Evolutionary conservation across 176 grass and related monocot species (phyloP).

Genomic region (Aegilops speltoides): DNA sequence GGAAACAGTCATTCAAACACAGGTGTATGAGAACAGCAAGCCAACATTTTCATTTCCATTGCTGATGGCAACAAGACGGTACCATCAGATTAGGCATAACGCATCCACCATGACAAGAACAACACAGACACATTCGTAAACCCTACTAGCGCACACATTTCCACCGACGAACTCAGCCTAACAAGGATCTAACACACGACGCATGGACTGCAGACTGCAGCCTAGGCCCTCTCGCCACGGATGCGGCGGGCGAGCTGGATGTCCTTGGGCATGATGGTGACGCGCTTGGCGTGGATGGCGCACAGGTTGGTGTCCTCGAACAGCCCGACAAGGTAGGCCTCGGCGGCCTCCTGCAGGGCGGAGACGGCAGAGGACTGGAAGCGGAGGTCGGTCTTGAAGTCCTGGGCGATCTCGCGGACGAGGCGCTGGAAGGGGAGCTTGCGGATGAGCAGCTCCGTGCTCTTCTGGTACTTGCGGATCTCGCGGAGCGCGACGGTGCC

Average conservation of each 20-base stretch:
- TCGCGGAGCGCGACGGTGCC: constrained; percentile 67
- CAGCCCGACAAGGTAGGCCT: background rate
- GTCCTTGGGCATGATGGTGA: background rate
- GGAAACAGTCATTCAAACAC: too few species aligned
- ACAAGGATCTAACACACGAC: too few species aligned
- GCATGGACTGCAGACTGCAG: too few species aligned
- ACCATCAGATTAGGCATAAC: too few species aligned
- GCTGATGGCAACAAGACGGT: too few species aligned
- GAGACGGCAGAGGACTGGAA: constrained; percentile 65
- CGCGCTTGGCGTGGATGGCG: background rate
- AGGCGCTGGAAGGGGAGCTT: constrained; percentile 77
- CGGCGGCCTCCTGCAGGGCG: background rate
- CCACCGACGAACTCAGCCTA: background rate
- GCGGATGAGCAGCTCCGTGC: constrained; percentile 68
- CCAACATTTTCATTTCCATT: too few species aligned
- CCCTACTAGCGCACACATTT: too few species aligned
- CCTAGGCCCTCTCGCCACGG: background rate
- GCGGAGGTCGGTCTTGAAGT: constrained; percentile 72
- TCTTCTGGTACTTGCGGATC: constrained; percentile 90
- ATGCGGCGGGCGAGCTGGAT: constrained; percentile 4
- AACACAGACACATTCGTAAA: too few species aligned
- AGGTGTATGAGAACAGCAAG: too few species aligned
- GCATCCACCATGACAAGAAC: too few species aligned
- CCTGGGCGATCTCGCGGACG: constrained; percentile 65
- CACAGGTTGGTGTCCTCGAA: background rate